Percentiles rank a stretch among this genome's conserved stretches.
phyloP scores from a whole-genome alignment of 2,329 filamentous ascomycete species.

The Cladorrhinum sp. region DNA sequence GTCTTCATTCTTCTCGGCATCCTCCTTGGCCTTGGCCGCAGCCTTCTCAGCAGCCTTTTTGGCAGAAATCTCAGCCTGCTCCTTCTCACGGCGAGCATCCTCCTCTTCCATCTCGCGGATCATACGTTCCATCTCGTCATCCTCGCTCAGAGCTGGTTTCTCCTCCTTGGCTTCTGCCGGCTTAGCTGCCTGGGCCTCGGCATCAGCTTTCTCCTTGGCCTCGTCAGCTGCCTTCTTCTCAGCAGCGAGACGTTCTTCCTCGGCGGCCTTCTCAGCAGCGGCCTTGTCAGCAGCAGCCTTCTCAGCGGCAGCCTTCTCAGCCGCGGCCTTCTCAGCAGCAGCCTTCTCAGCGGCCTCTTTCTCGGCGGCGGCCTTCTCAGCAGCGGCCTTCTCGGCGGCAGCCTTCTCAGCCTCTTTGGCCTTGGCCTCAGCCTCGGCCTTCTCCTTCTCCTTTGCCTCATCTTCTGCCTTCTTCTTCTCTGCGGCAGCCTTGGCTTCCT shows the following conservation, averaged over 20 bases:
- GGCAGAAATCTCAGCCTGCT: conserved; percentile 43
- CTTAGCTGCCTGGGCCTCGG: conserved; percentile 29
- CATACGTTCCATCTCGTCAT: conserved; percentile 57
- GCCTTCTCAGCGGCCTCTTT: conserved; percentile 31
- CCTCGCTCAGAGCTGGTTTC: conserved; percentile 32
- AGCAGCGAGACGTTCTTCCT: conserved; percentile 19
- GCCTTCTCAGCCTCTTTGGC: conserved; percentile 31
- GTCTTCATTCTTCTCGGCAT: conserved; percentile 40
- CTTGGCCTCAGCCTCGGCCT: conserved; percentile 29
- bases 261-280: conserved; percentile 22
- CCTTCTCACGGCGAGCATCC: conserved; percentile 49
- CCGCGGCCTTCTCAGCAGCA: conserved; percentile 36
- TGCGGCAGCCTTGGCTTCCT: conserved; percentile 25
- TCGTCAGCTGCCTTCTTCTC: conserved; percentile 30
- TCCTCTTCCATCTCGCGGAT: conserved; percentile 62
- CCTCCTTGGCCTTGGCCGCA: conserved; percentile 36
- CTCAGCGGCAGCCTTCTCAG: conserved; percentile 30
- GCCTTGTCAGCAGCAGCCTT: conserved; percentile 26
- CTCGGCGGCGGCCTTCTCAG: conserved; percentile 33
- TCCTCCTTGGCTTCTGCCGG: conserved; percentile 31
- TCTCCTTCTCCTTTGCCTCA: conserved; percentile 21
- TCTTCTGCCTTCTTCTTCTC: conserved; percentile 12
- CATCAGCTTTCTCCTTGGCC: conserved; percentile 34
- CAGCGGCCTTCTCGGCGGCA: conserved; percentile 34
- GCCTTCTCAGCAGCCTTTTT: conserved; percentile 37